phyloP scores from a whole-genome alignment of 1,284 basidiomycete genomes.

The Tilletia setariae region DNA sequence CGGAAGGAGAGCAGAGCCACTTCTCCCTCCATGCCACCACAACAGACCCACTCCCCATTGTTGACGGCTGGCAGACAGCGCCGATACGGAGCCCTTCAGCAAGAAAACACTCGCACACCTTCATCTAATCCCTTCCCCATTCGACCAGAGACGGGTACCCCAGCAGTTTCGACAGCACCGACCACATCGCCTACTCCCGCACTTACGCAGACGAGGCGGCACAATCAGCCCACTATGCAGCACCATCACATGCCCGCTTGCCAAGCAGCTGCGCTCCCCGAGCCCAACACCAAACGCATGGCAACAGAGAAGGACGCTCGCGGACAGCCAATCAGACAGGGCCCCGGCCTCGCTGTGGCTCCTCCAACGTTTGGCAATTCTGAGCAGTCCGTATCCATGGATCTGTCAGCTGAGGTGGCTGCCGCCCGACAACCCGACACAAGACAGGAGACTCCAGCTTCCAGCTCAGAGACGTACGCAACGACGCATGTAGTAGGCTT shows the following conservation, averaged over 20 bases:
- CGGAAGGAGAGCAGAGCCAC: too few species aligned
- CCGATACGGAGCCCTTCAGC: too few species aligned
- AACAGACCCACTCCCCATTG: too few species aligned
- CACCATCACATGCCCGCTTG: neutral
- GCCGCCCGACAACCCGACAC: neutral
- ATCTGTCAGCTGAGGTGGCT: neutral
- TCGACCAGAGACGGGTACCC: neutral
- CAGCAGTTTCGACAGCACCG: neutral
- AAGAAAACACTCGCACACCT: too few species aligned
- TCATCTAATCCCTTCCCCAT: neutral
- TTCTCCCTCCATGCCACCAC: too few species aligned
- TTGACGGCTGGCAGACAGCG: too few species aligned
- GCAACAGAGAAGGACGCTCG: neutral
- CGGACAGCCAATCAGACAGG: neutral
- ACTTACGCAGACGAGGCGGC: too few species aligned
- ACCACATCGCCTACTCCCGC: neutral
- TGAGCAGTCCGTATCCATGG: conserved; percentile 13
- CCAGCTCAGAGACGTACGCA: neutral
- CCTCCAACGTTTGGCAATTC: neutral
- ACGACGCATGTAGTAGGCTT: neutral
- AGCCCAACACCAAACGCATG: neutral
- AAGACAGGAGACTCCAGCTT: neutral
- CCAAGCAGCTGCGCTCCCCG: neutral
- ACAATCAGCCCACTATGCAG: neutral
- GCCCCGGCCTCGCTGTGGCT: conserved; percentile 2